Conservation (phyloP, 116 monocot genomes). For the Trichopus zeylanicus region DNA sequence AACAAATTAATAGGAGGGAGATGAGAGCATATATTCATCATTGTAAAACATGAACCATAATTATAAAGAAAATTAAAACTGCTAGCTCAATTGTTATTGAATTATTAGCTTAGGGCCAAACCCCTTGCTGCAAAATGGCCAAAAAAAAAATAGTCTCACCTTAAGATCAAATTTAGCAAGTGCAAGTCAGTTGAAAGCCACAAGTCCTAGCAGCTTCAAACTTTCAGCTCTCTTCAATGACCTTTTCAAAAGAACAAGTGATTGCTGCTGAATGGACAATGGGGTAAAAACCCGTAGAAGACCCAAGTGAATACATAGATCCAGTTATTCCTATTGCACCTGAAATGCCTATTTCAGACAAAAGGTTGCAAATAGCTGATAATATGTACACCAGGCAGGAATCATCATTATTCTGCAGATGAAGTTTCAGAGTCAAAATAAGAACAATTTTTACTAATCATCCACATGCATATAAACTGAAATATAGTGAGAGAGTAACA, state of each 20-base stretch:
- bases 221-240: constrained; percentile 74
- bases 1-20: no score
- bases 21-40: no score
- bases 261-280: constrained; percentile 64
- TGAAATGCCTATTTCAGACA: constrained; percentile 71
- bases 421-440: background rate
- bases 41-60: no score
- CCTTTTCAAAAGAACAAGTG: constrained; percentile 79
- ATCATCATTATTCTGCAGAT: constrained; percentile 77
- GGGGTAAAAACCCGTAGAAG: constrained; percentile 52
- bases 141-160: constrained; percentile 21
- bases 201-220: constrained; percentile 52
- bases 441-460: background rate
- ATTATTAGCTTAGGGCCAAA: background rate
- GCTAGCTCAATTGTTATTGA: no score
- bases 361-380: constrained; percentile 72
- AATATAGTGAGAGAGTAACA: background rate
- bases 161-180: constrained; percentile 87
- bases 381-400: constrained; percentile 82
- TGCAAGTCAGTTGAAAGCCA: constrained; percentile 71
- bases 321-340: constrained; percentile 54
- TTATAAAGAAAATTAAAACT: background rate
- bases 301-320: constrained; percentile 62
- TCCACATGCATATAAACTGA: no score
- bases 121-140: background rate